A percentile compares a stretch with the other conserved stretches of the same genome.
Conservation (phyloP, 352 stramenopile genomes). For the Pythium apleroticum region DNA sequence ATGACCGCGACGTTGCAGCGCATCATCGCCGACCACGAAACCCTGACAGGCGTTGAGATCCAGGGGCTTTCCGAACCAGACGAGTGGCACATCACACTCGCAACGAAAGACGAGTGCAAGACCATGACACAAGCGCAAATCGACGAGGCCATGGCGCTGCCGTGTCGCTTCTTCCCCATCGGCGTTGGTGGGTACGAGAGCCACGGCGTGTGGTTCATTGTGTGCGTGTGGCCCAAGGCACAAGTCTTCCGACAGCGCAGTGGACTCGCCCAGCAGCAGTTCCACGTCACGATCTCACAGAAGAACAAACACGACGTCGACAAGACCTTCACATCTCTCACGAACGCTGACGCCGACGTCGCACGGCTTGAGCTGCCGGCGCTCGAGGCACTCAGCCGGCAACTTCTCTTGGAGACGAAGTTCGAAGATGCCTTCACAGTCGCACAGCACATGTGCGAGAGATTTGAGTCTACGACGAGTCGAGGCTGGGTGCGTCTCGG, state of each 20-base stretch:
- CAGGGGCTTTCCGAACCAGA: not conserved
- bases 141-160: conserved; percentile 30
- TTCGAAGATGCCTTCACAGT: conserved; percentile 18
- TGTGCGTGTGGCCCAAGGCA: conserved; percentile 60
- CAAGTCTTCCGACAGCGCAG: conserved; percentile 45
- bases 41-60: not conserved
- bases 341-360: conserved; percentile 11
- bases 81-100: conserved; percentile 60
- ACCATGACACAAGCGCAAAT: conserved; percentile 25
- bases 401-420: conserved; percentile 25
- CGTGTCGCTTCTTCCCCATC: conserved; percentile 40
- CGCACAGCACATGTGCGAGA: conserved; percentile 18
- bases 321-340: conserved; percentile 37
- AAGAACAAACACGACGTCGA: conserved; percentile 48
- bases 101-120: conserved; percentile 53
- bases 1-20: conserved; percentile 1
- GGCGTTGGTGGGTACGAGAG: conserved; percentile 32
- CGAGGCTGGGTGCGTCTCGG: conserved; percentile 30
- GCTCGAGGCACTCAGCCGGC: conserved; percentile 27
- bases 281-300: conserved; percentile 51
- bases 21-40: conserved; percentile 17
- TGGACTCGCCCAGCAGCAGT: conserved; percentile 44
- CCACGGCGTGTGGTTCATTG: conserved; percentile 46
- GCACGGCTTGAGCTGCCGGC: conserved; percentile 27
- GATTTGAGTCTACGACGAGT: conserved; percentile 16